Base-by-base conservation (phyloP, 306 rosid species). In the Fragaria iinumae region DNA sequence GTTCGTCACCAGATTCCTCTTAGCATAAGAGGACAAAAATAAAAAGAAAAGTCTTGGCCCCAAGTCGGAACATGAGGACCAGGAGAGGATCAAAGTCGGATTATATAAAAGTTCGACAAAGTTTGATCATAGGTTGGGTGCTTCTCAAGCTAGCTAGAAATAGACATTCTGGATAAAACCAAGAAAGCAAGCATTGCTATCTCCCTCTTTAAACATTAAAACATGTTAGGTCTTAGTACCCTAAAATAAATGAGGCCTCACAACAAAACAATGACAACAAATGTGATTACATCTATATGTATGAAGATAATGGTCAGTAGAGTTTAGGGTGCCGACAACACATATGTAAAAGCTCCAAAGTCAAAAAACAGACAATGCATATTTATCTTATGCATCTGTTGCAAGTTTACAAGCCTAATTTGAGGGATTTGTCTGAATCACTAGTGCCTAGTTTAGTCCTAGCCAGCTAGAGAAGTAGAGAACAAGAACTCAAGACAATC, bases 1-100 rank as follows among this genome's bases (percentile, higher is more conserved):
- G 78, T 76, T 82, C 81, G 41, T 74, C 76, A 43, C 84, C 49
- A 80, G 86, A 89, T 84, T 84, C 90, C 79, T 74, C 77, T 73
- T 70, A 27, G 64, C 9, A 77, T 9, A 72, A 27, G 82, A 38
- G 80, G 80, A 76, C 41, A 52, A 50, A 73, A 73, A 72, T 73
- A 47, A 25, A 59, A 50, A 55, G 11, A 68, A 41, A 74, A 29
- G 8, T 32, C 11, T 29, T 16, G 43, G 75, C 59, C 45, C 43
- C 52, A 75, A 34, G n/a, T 55, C 66, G 47, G 72, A 84, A 60
- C 74, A 73, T 44, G 53, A 72, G 78, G 77, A 64, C 76, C 70
- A 79, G 71, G 65, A 14, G 39, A 75, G 73, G 66, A 71, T 45
- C 34, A 65, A 74, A 60, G 87, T 67, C 86, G 80, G 78, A 74